These are phyloP conservation scores for Rhynchospora tenuis DNA, from an alignment of 176 grass and related monocot genomes.

Conservation along the genomic window DNA sequence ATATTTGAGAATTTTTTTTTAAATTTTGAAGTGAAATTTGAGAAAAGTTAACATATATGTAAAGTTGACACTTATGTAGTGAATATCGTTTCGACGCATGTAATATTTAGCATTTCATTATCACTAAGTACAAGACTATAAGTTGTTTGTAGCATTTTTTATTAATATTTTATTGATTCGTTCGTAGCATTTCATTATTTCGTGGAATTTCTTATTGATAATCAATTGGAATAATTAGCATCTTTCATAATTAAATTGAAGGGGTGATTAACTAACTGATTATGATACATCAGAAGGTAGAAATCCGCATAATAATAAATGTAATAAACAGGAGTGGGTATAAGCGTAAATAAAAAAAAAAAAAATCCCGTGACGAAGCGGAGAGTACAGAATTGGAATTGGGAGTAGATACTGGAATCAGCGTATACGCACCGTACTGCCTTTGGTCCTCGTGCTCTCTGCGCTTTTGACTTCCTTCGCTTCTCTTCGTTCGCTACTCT, in stretches of 20 bases:
- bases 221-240: neutral
- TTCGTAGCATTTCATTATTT: neutral
- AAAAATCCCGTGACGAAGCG: neutral
- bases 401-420: slow-evolving; percentile 6
- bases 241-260: neutral
- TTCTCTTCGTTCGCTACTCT: neutral
- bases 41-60: too few relatives aligned
- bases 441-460: slow-evolving; percentile 22
- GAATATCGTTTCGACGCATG: neutral
- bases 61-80: too few relatives aligned
- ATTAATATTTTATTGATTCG: too few relatives aligned
- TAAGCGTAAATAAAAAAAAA: neutral
- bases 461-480: slow-evolving; percentile 17
- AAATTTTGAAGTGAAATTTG: too few relatives aligned
- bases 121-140: too few relatives aligned
- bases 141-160: too few relatives aligned
- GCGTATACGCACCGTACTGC: slow-evolving; percentile 11
- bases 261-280: neutral
- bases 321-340: too few relatives aligned
- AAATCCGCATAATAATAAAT: too few relatives aligned
- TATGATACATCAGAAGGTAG: too few relatives aligned
- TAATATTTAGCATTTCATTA: neutral
- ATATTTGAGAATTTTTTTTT: too few relatives aligned
- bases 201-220: too few relatives aligned
- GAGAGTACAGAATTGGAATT: neutral